phyloP scores from a whole-genome alignment of 495 filamentous ascomycete species.

The Penicillium coprophilum region DNA sequence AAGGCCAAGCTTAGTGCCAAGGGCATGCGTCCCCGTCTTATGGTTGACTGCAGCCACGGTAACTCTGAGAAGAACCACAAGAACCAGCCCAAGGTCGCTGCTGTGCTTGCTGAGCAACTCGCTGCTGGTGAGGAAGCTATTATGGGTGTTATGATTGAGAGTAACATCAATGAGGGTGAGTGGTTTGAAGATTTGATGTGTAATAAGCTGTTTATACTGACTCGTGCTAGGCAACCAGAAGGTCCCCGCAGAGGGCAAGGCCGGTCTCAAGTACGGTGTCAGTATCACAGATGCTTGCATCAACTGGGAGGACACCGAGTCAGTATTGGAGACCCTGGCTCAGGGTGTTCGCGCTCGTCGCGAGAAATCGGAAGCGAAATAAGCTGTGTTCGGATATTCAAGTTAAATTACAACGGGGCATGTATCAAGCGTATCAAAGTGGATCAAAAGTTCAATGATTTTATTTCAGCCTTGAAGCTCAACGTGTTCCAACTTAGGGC shows the following conservation, averaged over 20 bases:
- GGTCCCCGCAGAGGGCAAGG: slow-evolving; percentile 84
- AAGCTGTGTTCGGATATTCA: slow-evolving; percentile 8
- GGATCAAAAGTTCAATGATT: slow-evolving; percentile 18
- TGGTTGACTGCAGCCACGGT: slow-evolving; percentile 98
- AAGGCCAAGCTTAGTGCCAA: slow-evolving; percentile 67
- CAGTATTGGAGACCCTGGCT: slow-evolving; percentile 74
- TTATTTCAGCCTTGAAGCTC: slow-evolving; percentile 1
- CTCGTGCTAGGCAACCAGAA: slow-evolving; percentile 74
- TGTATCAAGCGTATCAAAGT: slow-evolving; percentile 18
- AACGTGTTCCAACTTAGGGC: background rate
- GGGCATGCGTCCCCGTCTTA: slow-evolving; percentile 70
- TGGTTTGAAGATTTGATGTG: background rate
- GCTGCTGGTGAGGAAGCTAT: slow-evolving; percentile 78
- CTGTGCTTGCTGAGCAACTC: slow-evolving; percentile 78
- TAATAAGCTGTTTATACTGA: slow-evolving; percentile 6
- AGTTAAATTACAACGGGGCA: slow-evolving; percentile 12
- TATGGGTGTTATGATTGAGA: slow-evolving; percentile 99
- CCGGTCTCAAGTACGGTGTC: slow-evolving; percentile 88
- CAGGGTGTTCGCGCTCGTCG: slow-evolving; percentile 65
- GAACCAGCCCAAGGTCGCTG: slow-evolving; percentile 96
- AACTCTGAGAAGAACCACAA: slow-evolving; percentile 96
- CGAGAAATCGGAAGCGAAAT: slow-evolving; percentile 35
- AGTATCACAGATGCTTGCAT: slow-evolving; percentile 99
- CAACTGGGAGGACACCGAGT: slow-evolving; percentile 87
- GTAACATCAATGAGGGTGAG: slow-evolving; percentile 88